A percentile compares a stretch with the other conserved stretches of the same genome.
Conservation (phyloP, 2,329 filamentous ascomycete species). For the Diaporthe sp. region DNA sequence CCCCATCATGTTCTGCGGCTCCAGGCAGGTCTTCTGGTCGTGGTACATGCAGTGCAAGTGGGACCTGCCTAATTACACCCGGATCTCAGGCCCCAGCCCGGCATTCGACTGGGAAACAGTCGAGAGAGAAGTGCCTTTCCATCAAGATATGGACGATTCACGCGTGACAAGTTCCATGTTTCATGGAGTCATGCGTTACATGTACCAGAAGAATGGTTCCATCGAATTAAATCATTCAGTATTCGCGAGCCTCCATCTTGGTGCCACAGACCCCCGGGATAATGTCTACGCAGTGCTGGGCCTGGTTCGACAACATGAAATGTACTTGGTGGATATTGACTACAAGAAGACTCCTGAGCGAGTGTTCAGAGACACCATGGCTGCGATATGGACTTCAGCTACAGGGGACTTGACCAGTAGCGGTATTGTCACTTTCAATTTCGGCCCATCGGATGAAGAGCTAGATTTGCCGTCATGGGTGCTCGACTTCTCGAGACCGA, state of each 20-base stretch:
- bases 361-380: background rate
- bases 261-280: background rate
- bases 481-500: background rate
- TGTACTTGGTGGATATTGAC: background rate
- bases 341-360: background rate
- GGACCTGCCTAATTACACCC: background rate
- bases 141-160: background rate
- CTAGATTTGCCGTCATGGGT: constrained; percentile 1
- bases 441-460: background rate
- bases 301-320: background rate
- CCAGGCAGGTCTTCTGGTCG: background rate
- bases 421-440: background rate
- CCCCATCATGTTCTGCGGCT: background rate
- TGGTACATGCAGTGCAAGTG: background rate
- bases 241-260: rapidly evolving
- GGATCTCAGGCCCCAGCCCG: rapidly evolving
- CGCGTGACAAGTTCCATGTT: rapidly evolving
- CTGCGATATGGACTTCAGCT: background rate
- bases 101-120: background rate
- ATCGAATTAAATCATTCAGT: background rate
- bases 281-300: background rate
- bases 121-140: background rate
- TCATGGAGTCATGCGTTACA: rapidly evolving
- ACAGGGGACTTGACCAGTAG: rapidly evolving
- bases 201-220: background rate